phyloP scores from a whole-genome alignment of 1,284 basidiomycete genomes.

The Leccinum huronense region DNA sequence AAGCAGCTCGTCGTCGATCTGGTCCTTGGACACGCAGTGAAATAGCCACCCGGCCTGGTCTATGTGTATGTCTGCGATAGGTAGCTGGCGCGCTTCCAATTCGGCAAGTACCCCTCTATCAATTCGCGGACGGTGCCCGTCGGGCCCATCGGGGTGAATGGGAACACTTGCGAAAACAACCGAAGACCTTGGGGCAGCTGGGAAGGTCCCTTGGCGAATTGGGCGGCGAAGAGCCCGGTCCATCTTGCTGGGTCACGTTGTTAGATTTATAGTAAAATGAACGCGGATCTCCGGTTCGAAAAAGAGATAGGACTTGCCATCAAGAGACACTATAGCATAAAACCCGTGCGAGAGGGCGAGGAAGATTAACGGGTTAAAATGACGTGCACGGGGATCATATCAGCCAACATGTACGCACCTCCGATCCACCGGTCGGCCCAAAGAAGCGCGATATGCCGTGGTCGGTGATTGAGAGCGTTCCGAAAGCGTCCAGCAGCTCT shows the following conservation, averaged over 20 bases:
- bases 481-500: constrained; percentile 54
- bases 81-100: constrained; percentile 44
- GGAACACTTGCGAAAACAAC: constrained; percentile 61
- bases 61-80: constrained; percentile 55
- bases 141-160: constrained; percentile 60
- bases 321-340: constrained; percentile 30
- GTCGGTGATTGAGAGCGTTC: constrained; percentile 61
- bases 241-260: constrained; percentile 18
- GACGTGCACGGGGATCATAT: background rate
- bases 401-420: constrained; percentile 41
- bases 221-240: constrained; percentile 25
- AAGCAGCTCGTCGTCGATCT: constrained; percentile 57
- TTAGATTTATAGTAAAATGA: constrained; percentile 31
- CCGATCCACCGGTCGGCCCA: constrained; percentile 61
- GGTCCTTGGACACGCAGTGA: constrained; percentile 46
- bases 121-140: constrained; percentile 45
- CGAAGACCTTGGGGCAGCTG: constrained; percentile 42
- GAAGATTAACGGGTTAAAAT: background rate
- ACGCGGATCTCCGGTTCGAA: constrained; percentile 3
- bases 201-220: constrained; percentile 35
- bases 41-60: constrained; percentile 61
- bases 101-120: constrained; percentile 53
- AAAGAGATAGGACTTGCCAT: constrained; percentile 28
- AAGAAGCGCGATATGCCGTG: constrained; percentile 62
- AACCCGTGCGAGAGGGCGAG: constrained; percentile 3